Base-by-base conservation (phyloP, 768 basidiomycete species). In the Boletus reticuloceps region DNA sequence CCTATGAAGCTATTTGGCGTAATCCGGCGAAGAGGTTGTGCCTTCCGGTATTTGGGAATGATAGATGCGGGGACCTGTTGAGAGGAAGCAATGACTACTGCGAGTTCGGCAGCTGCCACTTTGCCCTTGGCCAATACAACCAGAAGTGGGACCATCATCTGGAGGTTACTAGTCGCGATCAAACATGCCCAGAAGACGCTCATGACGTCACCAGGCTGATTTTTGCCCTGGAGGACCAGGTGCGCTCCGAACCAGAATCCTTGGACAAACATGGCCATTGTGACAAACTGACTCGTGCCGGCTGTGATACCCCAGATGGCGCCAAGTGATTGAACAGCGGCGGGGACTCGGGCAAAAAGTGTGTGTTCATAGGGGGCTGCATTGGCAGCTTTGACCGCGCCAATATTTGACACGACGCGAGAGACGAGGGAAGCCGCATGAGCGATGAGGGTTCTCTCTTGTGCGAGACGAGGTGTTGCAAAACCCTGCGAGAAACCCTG, bases 151-250 rank as follows among this genome's bases (percentile, higher is more conserved):
- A 98, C 83, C 63, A 85, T 85, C 79, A 89, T 84, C 68, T 97
- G 94, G 3, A 97, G 74, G 69, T 92, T 94, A 62, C 82, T 86
- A 1, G 89, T 88, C 0, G 92, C 94, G 57, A 98, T 89, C 20
- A 98, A 76, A 68, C 92, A 94, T 0, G 96, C 94, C 95, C 96
- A 98, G 70, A 98, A 99, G 49, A 95, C 92, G n/a, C 89, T 86
- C 88, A 94, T 95, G 58, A 98, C 89, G 36, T 87, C 82, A 1
- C 93, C 93, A 0, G 89, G 75, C 5, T 74, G 73, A 50, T 83
- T 78, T 58, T 78, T 82, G 16, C 88, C 89, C 13, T 86, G 78
- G n/a, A 84, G 73, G n/a, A 99, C 93, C 49, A 97, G 80, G 66
- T 89, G 86, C 3, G 88, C 81, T 13, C 95, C 96, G 65, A 88